Conservation (phyloP, 805 yeast species). For the Jamesozyma piceae region DNA sequence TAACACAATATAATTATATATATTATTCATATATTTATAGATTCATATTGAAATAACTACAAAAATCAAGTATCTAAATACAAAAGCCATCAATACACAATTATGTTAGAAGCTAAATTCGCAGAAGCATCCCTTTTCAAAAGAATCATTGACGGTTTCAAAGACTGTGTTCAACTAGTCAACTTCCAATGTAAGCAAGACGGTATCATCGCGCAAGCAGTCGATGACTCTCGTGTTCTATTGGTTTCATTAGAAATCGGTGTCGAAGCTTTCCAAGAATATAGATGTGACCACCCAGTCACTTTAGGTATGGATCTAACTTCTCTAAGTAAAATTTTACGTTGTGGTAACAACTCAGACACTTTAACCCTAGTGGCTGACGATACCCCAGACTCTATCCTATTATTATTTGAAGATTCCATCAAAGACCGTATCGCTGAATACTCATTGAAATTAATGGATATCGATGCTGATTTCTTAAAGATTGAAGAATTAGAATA, state of each 20-base stretch:
- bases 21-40: too few relatives aligned
- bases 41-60: too few relatives aligned
- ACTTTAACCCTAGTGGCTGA: slow-evolving; percentile 83
- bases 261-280: slow-evolving; percentile 77
- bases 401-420: slow-evolving; percentile 82
- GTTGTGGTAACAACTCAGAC: slow-evolving; percentile 86
- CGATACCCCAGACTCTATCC: slow-evolving; percentile 70
- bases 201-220: slow-evolving; percentile 94
- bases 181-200: slow-evolving; percentile 94
- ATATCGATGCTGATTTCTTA: slow-evolving; percentile 89
- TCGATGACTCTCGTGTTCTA: slow-evolving; percentile 92
- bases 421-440: slow-evolving; percentile 87
- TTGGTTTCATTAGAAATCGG: slow-evolving; percentile 83
- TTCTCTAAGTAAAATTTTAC: slow-evolving; percentile 78
- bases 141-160: slow-evolving; percentile 86
- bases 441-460: slow-evolving; percentile 86
- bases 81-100: too few relatives aligned
- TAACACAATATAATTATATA: too few relatives aligned
- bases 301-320: slow-evolving; percentile 87
- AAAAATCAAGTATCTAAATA: too few relatives aligned
- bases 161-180: slow-evolving; percentile 89
- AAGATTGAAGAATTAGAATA: slow-evolving; percentile 90
- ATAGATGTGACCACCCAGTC: slow-evolving; percentile 90
- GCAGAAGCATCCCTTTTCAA: slow-evolving; percentile 87
- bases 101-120: slow-evolving; percentile 94